Base-by-base conservation (phyloP, 257 asterid species). In the Buddleja alternifolia region DNA sequence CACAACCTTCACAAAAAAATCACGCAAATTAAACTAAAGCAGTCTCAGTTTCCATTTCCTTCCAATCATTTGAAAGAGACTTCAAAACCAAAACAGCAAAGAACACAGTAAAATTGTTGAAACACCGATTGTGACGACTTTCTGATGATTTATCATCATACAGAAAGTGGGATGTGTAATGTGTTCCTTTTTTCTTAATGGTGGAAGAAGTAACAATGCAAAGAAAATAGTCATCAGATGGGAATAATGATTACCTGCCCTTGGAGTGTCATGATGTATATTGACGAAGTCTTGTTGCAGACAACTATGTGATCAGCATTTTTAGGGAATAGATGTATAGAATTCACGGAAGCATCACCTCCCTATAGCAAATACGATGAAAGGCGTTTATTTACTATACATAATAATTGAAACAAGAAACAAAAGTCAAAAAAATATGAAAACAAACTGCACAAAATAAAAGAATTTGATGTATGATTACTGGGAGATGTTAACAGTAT, bases 331-430 rank as follows among this genome's bases (percentile, higher is more conserved):
- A 88, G 90, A 77, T 90, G 99, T 72, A 93, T 77, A 48, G 97
- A 93, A 79, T 90, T 87, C 71, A 90, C 95, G 63, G 97, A 87
- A 41, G 99, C 99, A 81, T 93, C 99, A 64, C 99, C 99, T 41
- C 99, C 99, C 99, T 90, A 81, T 63, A 37, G 70, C 72, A 69
- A 29, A 29, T 29, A 47, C 63, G 50, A 57, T 53, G 67, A 61
- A 29, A n/a, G 47, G 58, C 56, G 42, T 19, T 48, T 69, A 11
- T 47, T 15, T 69, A 46, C 15, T n/a, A 34, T n/a, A 42, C 50
- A 48, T 60, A 57, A 61, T 53, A 47, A 12, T n/a, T 11, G 37
- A n/a, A 63, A 53, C 48, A 71, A 63, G 50, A 36, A 45, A 42
- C 10, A 23, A 17, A n/a, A n/a, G n/a, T n/a, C 16, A 8, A 21